These are phyloP conservation scores for Musa troglodytarum DNA, from an alignment of 176 grass and related monocot species.

Conservation along the genomic window DNA sequence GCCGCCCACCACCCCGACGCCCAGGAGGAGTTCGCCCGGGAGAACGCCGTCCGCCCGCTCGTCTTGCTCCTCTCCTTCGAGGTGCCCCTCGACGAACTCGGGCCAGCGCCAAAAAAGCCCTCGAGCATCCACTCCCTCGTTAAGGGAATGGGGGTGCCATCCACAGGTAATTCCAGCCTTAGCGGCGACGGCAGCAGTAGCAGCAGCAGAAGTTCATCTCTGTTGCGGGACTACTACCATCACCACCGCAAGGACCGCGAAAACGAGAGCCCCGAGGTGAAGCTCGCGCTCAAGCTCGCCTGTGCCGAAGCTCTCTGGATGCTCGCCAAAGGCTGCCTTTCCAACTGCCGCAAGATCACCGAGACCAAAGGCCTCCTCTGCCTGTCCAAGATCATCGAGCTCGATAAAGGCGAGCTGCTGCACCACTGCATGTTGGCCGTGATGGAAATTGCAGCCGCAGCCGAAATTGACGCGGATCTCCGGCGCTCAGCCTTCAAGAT, in stretches of 20 bases:
- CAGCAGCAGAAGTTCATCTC: not conserved
- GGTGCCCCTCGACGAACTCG: conserved; percentile 8
- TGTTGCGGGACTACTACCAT: not conserved
- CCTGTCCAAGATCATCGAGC: conserved; percentile 17
- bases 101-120: not conserved
- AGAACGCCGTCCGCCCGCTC: conserved; percentile 14
- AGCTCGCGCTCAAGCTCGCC: conserved; percentile 20
- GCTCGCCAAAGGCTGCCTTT: conserved; percentile 8
- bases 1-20: conserved; percentile 10
- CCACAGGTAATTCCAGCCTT: not conserved
- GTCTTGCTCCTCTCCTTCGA: conserved; percentile 20
- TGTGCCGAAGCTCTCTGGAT: conserved; percentile 25
- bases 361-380: conserved; percentile 21
- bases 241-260: conserved; percentile 16
- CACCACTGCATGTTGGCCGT: conserved; percentile 18
- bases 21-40: conserved; percentile 14
- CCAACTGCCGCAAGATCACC: conserved; percentile 21
- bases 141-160: not conserved
- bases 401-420: conserved; percentile 17
- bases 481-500: conserved; percentile 21
- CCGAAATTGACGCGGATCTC: conserved; percentile 16
- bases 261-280: conserved; percentile 24
- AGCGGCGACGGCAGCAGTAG: not conserved
- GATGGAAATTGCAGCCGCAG: conserved; percentile 11
- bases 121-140: conserved; percentile 14